Evolutionary conservation across 1,284 basidiomycete genomes (phyloP), one percentile per base, ranked within the genome.

Genomic region (Puccinia horiana): DNA sequence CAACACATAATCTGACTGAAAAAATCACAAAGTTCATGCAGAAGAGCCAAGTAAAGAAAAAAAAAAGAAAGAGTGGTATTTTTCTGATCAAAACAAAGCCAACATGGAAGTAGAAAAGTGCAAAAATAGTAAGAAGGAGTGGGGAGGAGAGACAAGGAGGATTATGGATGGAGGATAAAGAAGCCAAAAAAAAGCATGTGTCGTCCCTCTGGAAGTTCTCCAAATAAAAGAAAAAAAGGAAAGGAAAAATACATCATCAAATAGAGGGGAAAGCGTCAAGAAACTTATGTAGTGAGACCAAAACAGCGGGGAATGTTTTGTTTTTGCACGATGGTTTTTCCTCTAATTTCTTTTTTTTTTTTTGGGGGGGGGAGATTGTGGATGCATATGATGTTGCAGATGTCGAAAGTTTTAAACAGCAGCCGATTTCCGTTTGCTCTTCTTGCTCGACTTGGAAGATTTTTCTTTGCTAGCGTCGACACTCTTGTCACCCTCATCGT

Each of bases 21-120:
- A n/a, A n/a, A n/a, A n/a, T n/a, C n/a, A n/a, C n/a, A n/a, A n/a
- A n/a, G n/a, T n/a, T n/a, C n/a, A n/a, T n/a, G n/a, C n/a, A n/a
- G n/a, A n/a, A n/a, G n/a, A n/a, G n/a, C n/a, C n/a, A n/a, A n/a
- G n/a, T n/a, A n/a, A n/a, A n/a, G n/a, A n/a, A n/a, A n/a, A n/a
- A n/a, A n/a, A 14, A 56, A 49, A 44, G 85, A 85, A 42, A 47
- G 63, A 58, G 47, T 72, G 58, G 49, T 37, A 47, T 29, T 35
- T 54, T n/a, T n/a, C 37, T 75, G 32, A 70, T 47, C 42, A 44
- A 76, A 72, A 47, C 18, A n/a, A 67, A 42, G 44, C n/a, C n/a
- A n/a, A n/a, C n/a, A n/a, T n/a, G n/a, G 26, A 44, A 69, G 32
- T 11, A 69, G n/a, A 69, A 69, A 44, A 69, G 8, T 14, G 18